These are phyloP conservation scores for Taxillus chinensis DNA, from an alignment of 164 flowering plant species.

Conservation along the genomic window DNA sequence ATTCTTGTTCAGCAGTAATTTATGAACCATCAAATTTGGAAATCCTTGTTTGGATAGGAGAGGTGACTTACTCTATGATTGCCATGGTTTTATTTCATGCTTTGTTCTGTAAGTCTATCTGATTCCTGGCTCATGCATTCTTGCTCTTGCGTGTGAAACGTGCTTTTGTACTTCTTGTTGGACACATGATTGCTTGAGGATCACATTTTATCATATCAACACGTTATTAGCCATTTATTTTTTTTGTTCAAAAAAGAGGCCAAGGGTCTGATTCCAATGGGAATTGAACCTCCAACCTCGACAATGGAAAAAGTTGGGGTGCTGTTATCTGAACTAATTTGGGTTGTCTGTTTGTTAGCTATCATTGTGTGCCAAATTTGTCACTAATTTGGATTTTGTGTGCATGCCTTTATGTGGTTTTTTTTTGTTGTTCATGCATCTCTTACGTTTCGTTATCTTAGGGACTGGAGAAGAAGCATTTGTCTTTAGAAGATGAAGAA, in stretches of 20 bases:
- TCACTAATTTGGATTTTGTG: no score
- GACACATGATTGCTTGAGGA: background rate
- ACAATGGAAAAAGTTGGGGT: no score
- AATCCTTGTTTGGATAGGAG: conserved; percentile 81
- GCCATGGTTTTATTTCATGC: background rate
- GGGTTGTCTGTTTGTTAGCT: no score
- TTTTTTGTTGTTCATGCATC: background rate
- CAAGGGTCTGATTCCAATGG: no score
- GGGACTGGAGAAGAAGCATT: conserved; percentile 64
- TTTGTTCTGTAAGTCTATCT: background rate
- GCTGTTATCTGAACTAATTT: no score
- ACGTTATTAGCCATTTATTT: background rate
- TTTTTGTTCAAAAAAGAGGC: background rate
- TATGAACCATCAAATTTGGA: conserved; percentile 76
- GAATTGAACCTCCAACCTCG: no score
- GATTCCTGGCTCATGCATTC: background rate
- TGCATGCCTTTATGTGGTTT: no score
- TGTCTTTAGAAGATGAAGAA: conserved; percentile 74
- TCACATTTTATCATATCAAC: background rate
- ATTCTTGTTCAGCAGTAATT: conserved; percentile 43
- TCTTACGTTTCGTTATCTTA: conserved; percentile 9
- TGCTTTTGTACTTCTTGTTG: background rate
- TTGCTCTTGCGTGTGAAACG: background rate
- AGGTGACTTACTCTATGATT: conserved; percentile 36
- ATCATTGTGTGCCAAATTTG: no score